phyloP scores from a whole-genome alignment of 108 stramenopile species.

The Nitzschia putrida region DNA sequence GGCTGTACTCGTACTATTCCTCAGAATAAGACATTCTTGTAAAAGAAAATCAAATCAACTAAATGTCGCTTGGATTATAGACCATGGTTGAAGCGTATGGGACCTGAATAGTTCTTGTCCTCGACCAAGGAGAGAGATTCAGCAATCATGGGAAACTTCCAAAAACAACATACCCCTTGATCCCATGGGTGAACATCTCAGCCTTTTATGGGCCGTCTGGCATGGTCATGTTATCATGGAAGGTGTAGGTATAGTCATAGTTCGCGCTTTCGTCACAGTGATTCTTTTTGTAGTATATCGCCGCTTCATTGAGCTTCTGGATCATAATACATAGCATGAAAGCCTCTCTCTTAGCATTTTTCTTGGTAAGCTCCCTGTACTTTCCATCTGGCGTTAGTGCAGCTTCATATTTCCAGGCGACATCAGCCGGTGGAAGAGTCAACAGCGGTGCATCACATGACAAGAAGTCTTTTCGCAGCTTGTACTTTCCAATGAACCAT shows the following conservation, averaged over 20 bases:
- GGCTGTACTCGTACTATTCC: too few relatives aligned
- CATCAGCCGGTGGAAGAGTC: slow-evolving; percentile 60
- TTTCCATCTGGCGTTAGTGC: slow-evolving; percentile 48
- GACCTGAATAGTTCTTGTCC: too few relatives aligned
- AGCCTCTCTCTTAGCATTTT: slow-evolving; percentile 48
- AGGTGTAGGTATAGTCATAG: slow-evolving; percentile 59
- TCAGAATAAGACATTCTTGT: too few relatives aligned
- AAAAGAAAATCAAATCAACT: too few relatives aligned
- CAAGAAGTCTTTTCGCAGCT: slow-evolving; percentile 68
- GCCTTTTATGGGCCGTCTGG: neutral
- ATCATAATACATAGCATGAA: slow-evolving; percentile 78
- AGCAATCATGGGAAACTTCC: too few relatives aligned
- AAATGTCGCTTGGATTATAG: too few relatives aligned
- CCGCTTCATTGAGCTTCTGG: slow-evolving; percentile 72
- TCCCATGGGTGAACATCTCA: too few relatives aligned
- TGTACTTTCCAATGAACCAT: slow-evolving; percentile 78
- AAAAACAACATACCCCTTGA: too few relatives aligned
- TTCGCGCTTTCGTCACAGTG: slow-evolving; percentile 74
- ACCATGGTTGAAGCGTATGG: too few relatives aligned
- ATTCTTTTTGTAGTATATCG: slow-evolving; percentile 72
- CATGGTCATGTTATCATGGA: slow-evolving; percentile 46
- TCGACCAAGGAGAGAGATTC: too few relatives aligned
- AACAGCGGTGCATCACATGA: slow-evolving; percentile 71
- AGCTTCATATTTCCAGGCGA: slow-evolving; percentile 52
- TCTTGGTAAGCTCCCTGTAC: slow-evolving; percentile 24